Conservation (phyloP, 2,329 filamentous ascomycete species). For the Lachnellula subtilissima region DNA sequence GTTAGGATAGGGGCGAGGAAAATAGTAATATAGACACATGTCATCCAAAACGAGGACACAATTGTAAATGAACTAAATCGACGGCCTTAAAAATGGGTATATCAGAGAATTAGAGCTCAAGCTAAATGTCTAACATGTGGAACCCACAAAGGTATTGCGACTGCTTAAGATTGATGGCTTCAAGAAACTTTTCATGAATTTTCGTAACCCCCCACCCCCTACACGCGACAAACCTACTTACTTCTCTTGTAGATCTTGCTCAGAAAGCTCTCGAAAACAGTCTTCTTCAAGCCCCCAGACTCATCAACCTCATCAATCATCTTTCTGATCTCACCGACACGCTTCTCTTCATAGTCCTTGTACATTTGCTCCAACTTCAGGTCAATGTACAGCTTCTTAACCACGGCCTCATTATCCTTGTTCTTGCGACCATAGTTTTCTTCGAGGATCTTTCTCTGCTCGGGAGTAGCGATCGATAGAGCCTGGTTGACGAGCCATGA, state of each 20-base stretch:
- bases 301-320: constrained; percentile 81
- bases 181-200: background rate
- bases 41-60: no score
- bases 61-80: no score
- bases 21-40: no score
- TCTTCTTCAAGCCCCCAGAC: constrained; percentile 82
- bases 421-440: constrained; percentile 95
- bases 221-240: constrained; percentile 56
- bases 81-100: no score
- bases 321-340: constrained; percentile 69
- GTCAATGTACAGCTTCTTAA: constrained; percentile 88
- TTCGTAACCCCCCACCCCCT: background rate
- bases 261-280: constrained; percentile 83
- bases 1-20: no score
- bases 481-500: constrained; percentile 98
- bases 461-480: constrained; percentile 69
- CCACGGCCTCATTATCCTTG: constrained; percentile 69
- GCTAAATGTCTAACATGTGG: no score
- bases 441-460: constrained; percentile 84
- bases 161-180: background rate
- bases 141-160: no score
- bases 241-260: constrained; percentile 97
- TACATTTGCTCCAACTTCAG: constrained; percentile 79
- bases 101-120: no score
- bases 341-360: constrained; percentile 83